These are phyloP conservation scores for Taphrina deformans DNA, from an alignment of 1,139 yeast genomes.

Conservation along the genomic window DNA sequence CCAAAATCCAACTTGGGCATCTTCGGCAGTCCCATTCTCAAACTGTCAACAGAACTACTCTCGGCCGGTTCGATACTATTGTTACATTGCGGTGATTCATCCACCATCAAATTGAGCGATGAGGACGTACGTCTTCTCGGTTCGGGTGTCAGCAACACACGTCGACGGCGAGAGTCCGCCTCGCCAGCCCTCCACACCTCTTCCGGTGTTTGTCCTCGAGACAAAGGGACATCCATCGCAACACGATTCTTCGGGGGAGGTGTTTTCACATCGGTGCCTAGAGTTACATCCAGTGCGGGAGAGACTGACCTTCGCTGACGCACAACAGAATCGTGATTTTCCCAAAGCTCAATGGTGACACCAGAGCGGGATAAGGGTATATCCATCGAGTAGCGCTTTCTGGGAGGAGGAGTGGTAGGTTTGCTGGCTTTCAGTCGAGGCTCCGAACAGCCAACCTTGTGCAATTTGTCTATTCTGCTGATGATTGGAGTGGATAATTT, in stretches of 20 bases:
- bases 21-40: not conserved
- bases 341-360: slow-evolving; percentile 1
- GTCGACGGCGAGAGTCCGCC: not conserved
- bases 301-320: not conserved
- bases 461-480: not conserved
- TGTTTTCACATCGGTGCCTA: not conserved
- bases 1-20: slow-evolving; percentile 16
- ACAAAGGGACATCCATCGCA: slow-evolving; percentile 16
- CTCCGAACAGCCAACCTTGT: not conserved
- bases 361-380: slow-evolving; percentile 8
- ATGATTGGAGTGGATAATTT: not conserved
- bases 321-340: not conserved
- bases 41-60: not conserved
- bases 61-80: not conserved
- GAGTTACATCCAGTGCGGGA: not conserved
- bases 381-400: slow-evolving; percentile 9
- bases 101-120: slow-evolving; percentile 2
- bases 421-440: not conserved
- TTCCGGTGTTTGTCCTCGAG: slow-evolving; percentile 3
- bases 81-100: not conserved
- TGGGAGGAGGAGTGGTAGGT: not conserved
- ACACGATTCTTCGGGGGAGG: not conserved
- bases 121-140: not conserved
- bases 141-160: not conserved
- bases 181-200: slow-evolving; percentile 6